These are phyloP conservation scores for Amniculicola lignicola DNA, from an alignment of 495 filamentous ascomycete species.

Conservation along the genomic window DNA sequence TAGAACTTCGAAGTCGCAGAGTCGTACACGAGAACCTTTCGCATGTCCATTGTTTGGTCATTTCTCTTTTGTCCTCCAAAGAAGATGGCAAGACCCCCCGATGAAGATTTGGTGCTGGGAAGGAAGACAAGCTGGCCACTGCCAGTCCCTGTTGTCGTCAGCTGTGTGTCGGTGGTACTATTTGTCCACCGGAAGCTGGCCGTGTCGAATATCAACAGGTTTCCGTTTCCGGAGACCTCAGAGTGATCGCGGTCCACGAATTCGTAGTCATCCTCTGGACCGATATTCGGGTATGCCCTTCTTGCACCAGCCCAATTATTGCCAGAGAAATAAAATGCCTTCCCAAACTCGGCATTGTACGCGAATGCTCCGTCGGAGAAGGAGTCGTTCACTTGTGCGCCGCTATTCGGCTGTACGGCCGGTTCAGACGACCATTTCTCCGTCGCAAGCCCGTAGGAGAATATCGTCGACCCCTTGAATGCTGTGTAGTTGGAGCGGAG, in stretches of 20 bases:
- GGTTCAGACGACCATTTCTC: conserved; percentile 4
- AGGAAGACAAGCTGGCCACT: conserved; percentile 1
- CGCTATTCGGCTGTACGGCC: conserved; percentile 3
- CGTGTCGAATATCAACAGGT: conserved; percentile 12
- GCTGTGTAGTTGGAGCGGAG: neutral
- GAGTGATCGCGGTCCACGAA: neutral
- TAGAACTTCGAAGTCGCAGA: conserved; percentile 1
- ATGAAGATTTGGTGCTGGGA: neutral
- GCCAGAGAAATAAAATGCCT: conserved; percentile 5
- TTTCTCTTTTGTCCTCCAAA: neutral
- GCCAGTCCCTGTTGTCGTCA: neutral
- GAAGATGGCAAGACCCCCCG: conserved; percentile 1
- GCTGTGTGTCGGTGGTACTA: neutral
- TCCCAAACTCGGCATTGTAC: neutral
- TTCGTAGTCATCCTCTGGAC: neutral
- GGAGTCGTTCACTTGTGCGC: neutral
- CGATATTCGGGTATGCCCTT: neutral
- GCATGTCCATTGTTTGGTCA: conserved; percentile 1
- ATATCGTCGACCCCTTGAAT: neutral
- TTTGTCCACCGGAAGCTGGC: conserved; percentile 7
- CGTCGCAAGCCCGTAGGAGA: neutral
- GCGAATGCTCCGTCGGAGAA: conserved; percentile 1
- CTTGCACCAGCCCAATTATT: neutral
- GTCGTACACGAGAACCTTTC: conserved; percentile 15
- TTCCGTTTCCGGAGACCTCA: neutral